phyloP scores from a whole-genome alignment of 768 basidiomycete genomes.

The Calocybe cyanea region DNA sequence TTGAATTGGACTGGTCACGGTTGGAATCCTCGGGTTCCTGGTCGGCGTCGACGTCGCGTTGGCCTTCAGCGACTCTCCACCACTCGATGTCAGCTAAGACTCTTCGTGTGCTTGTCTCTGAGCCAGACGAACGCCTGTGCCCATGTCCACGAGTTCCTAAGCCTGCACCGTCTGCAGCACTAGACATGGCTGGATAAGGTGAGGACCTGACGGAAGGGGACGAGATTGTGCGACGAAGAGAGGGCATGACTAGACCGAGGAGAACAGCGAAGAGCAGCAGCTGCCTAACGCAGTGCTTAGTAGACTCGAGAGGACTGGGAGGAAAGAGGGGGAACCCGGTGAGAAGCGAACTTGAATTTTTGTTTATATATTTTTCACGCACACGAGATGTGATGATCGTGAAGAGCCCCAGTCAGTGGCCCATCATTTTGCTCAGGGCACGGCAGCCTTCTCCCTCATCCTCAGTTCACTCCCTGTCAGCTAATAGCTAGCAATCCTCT shows the following conservation, averaged over 20 bases:
- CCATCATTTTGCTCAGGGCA: slow-evolving; percentile 13
- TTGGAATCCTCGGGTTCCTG: slow-evolving; percentile 38
- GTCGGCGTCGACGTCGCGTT: slow-evolving; percentile 47
- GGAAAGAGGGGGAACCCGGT: slow-evolving; percentile 30
- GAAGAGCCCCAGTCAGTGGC: slow-evolving; percentile 17
- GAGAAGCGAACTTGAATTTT: slow-evolving; percentile 23
- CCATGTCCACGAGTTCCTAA: slow-evolving; percentile 34
- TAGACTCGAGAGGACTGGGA: slow-evolving; percentile 22
- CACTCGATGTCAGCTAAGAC: slow-evolving; percentile 86
- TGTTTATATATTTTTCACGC: slow-evolving; percentile 39
- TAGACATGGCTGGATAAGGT: slow-evolving; percentile 54
- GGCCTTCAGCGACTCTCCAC: slow-evolving; percentile 78
- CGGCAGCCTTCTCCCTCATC: slow-evolving; percentile 12
- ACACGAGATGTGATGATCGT: slow-evolving; percentile 27
- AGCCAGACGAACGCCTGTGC: slow-evolving; percentile 64
- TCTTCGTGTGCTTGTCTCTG: slow-evolving; percentile 59
- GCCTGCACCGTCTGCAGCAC: slow-evolving; percentile 20
- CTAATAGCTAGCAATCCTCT: slow-evolving; percentile 13
- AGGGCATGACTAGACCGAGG: slow-evolving; percentile 47
- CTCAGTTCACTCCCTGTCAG: slow-evolving; percentile 21
- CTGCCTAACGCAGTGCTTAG: slow-evolving; percentile 49
- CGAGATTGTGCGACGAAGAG: slow-evolving; percentile 75
- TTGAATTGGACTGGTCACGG: slow-evolving; percentile 31
- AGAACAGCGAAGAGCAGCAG: slow-evolving; percentile 29
- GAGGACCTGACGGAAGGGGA: slow-evolving; percentile 65